These are phyloP conservation scores for Saprolegnia parasitica DNA, from an alignment of 352 stramenopile genomes.

Conservation along the genomic window DNA sequence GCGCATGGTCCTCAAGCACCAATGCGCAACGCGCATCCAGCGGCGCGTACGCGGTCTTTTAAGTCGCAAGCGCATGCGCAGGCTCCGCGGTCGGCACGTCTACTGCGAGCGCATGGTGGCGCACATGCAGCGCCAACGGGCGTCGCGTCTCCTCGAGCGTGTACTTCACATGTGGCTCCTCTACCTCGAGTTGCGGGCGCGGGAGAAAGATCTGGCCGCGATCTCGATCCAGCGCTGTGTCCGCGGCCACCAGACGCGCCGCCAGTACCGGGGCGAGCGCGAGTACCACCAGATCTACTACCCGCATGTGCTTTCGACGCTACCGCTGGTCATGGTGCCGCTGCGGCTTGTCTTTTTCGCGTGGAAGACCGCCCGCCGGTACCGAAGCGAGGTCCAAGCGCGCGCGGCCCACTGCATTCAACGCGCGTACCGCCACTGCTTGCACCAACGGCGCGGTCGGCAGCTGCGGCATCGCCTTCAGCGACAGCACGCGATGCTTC, in stretches of 20 bases:
- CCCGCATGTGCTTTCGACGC: background rate
- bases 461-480: background rate
- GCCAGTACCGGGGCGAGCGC: background rate
- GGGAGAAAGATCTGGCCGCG: conserved; percentile 2
- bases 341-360: conserved; percentile 8
- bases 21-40: conserved; percentile 38
- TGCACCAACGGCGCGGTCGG: background rate
- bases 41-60: conserved; percentile 44
- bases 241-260: background rate
- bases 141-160: background rate
- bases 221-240: background rate
- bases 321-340: background rate
- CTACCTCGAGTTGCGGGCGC: background rate
- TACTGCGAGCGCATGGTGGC: conserved; percentile 20
- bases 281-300: conserved; percentile 22
- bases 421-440: conserved; percentile 30
- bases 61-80: conserved; percentile 35
- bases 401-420: conserved; percentile 49
- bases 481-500: background rate
- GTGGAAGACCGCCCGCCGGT: background rate
- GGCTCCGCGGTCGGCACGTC: conserved; percentile 35
- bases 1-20: background rate
- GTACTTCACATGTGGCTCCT: background rate
- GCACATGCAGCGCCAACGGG: too few species aligned
- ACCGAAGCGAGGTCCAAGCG: conserved; percentile 24